Base-by-base conservation (phyloP, 768 basidiomycete species). In the Phylloporus sp. region DNA sequence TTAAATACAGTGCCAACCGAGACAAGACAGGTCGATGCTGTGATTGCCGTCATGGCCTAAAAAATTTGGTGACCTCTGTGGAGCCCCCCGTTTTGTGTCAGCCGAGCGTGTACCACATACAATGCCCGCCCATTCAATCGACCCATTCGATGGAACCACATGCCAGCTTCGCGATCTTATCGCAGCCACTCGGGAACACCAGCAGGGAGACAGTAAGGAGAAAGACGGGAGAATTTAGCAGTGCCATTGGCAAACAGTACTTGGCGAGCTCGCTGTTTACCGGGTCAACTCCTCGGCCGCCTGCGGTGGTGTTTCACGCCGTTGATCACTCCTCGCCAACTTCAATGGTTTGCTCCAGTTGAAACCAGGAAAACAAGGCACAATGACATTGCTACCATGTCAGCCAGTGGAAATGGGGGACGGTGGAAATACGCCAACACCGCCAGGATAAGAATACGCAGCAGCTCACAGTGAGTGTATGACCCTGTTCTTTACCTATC, bases 1-100 rank as follows among this genome's bases (percentile, higher is more conserved):
- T 65, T 68, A 63, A 32, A 65, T 65, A 65, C 50, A 8, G 16
- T 50, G 31, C 45, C 32, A 44, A 40, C 42, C 57, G 39, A 47
- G 49, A 47, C 38, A 29, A 44, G 50, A 27, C 13, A 26, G 38
- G 42, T 29, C 42, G 18, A 46, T 45, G 53, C 49, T 55, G 48
- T 24, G 29, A 49, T n/a, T 64, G 61, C 59, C 59, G 66, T 57
- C 18, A 62, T 24, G 10, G 13, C 18, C 35, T 36, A 41, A 5
- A 2, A 20, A n/a, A 32, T 27, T 44, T 11, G 27, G 24, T 16
- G 48, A 38, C 45, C 32, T 22, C 46, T 24, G 28, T 34, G 54
- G 59, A 45, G 52, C 59, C 29, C n/a, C 54, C 48, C 42, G 28
- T 44, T 44, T 43, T 32, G 6, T 26, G 27, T 49, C 27, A 58